Evolutionary conservation across 768 basidiomycete species (phyloP).

Genomic region (Naganishia vishniacii): DNA sequence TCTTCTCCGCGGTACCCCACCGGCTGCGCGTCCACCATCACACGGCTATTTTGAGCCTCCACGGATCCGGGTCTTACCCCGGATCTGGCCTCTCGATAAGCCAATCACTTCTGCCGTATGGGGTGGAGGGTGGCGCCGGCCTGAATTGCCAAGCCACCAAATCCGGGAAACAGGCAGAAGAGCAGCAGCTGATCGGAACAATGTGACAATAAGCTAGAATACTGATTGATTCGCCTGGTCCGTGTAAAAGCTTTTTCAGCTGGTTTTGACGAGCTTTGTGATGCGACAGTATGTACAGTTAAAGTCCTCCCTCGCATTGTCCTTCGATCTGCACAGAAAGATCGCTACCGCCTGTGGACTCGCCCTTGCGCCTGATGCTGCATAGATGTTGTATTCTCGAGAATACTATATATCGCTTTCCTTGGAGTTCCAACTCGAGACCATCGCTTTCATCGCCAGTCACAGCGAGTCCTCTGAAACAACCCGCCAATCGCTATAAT

Average conservation of each 20-base stretch:
- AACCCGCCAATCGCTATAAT: not conserved
- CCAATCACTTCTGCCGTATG: not conserved
- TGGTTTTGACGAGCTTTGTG: not conserved
- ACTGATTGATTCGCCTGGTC: not conserved
- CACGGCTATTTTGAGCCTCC: not conserved
- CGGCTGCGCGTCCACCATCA: not conserved
- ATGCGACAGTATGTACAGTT: not conserved
- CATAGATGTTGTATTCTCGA: no score
- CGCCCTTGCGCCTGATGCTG: no score
- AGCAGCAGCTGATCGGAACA: not conserved
- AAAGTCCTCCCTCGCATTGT: not conserved
- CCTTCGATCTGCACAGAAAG: not conserved
- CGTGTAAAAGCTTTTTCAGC: not conserved
- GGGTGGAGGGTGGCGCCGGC: no score
- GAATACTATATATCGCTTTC: no score
- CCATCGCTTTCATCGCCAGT: no score
- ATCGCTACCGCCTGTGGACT: not conserved
- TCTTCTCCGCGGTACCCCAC: not conserved
- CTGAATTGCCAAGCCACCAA: not conserved
- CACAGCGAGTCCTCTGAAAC: not conserved
- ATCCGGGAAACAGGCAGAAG: not conserved
- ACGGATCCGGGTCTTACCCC: not conserved
- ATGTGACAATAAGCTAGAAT: not conserved
- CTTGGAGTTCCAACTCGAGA: no score
- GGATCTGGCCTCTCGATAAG: not conserved